Evolutionary conservation across 2,329 filamentous ascomycete species (phyloP).

Genomic region (Penicillium occitanis): DNA sequence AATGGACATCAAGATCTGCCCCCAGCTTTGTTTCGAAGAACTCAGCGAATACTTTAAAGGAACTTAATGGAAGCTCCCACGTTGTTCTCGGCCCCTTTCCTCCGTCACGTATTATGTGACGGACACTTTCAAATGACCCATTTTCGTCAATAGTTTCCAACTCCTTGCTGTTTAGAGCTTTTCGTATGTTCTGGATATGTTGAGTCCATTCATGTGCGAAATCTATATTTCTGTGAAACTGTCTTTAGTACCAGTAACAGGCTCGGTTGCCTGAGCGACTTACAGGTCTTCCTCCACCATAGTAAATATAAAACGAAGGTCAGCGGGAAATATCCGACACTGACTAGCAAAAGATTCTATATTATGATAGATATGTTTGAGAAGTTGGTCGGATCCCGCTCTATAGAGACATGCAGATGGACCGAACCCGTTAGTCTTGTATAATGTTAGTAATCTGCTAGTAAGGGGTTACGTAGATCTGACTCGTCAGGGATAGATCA

Average conservation of each 20-base stretch:
- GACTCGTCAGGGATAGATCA: neutral
- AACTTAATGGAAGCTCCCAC: neutral
- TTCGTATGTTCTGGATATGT: neutral
- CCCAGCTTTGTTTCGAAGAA: neutral
- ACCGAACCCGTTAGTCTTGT: neutral
- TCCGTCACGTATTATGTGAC: neutral
- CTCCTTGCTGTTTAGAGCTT: neutral
- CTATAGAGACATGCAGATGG: neutral
- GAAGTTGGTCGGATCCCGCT: too few relatives aligned
- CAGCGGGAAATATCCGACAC: neutral
- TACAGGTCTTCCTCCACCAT: neutral
- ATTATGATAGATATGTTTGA: neutral
- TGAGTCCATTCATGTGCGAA: neutral
- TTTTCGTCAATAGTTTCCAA: neutral
- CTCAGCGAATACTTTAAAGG: neutral
- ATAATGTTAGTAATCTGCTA: neutral
- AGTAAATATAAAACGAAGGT: neutral
- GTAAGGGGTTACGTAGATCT: neutral
- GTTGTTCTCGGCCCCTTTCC: neutral
- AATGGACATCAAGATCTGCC: neutral
- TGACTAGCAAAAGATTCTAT: neutral
- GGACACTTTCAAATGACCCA: neutral
- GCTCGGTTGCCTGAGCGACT: neutral
- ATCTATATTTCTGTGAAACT: neutral
- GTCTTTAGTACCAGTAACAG: neutral